Evolutionary conservation across 2,329 filamentous ascomycete species (phyloP), one percentile per base, ranked within the genome.

Genomic region (Lachnellula occidentalis): DNA sequence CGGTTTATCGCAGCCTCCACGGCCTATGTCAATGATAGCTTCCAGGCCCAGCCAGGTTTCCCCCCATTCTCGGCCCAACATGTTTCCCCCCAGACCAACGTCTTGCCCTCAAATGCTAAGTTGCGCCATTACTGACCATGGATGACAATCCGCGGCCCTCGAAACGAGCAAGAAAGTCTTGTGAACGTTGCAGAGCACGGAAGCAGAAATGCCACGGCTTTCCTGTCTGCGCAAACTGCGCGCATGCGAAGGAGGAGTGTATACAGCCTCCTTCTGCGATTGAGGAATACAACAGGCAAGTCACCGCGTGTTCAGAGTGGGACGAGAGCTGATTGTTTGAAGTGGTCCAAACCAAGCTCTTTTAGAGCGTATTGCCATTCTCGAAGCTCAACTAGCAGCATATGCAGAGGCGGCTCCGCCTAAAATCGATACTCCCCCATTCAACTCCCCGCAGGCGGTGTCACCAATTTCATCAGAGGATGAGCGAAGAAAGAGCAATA

Each of bases 141-240:
- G 59, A 63, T 59, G 59, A 64, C 9, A 64, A 58, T 54, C 60
- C 63, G 7, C 56, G 60, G 17, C 60, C 64, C 4, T 63, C 61
- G n/a, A 66, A 66, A 53, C 48, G 64, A 52, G 59, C 63, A 4
- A 56, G 64, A 31, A 66, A 63, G 41, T 61, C 57, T 19, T 65
- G 63, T 50, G 61, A 61, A 31, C 46, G 64, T 17, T 66, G 63
- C 52, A 49, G 64, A 53, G 55, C 51, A 3, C 46, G 62, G 39
- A 65, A 65, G 48, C 62, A 65, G 56, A 62, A 63, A 58, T 66
- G 62, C 42, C 58, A 63, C 37, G 62, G 63, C 7, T 64, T 63
- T 47, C 63, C 62, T 3, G 52, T 65, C 9, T 66, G 62, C 42
- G 58, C 58, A 5, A 65, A 65, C 46, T 64, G 63, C 47, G 56